Base-by-base conservation (phyloP, 768 basidiomycete species). In the Auricularia cornea region DNA sequence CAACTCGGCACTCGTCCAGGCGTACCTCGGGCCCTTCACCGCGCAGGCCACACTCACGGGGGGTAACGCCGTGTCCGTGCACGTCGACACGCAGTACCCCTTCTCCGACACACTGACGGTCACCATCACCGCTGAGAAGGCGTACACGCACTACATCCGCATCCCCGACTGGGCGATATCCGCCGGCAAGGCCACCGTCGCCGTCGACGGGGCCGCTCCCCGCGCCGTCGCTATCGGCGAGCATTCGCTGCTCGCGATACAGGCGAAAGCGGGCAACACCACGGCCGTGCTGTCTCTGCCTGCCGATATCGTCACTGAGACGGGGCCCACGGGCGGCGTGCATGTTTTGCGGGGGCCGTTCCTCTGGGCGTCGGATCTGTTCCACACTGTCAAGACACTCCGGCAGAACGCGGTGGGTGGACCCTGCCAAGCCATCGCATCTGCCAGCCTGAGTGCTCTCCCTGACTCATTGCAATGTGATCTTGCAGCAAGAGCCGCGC, bases 21-120 rank as follows among this genome's bases (percentile, higher is more conserved):
- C 80, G 16, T 81, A 81, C 65, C 72, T 82, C 10, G 81, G 81
- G 5, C 81, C 81, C 1, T 80, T 81, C 70, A 74, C 72, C 41
- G 77, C 77, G 1, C 69, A 72, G 28, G 75, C 77, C 0, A 78
- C 75, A 1, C 72, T 83, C 41, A 72, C 76, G 18, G 70, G 70
- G 30, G 76, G 44, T 10, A 48, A 48, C 44, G 12, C 0, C 44
- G 44, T 48, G 6, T 23, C 44, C 44, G 62, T 62, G 30, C 51
- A 40, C 28, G 61, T 62, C 29, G 61, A 62, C 33, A 62, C 61
- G 12, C 40, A 48, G 32, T 62, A 62, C 52, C 61, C 61, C 29
- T 62, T 62, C 40, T 23, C 41, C 12, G 32, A 41, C 4, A 52
- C 40, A 16, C 61, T 62, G n/a, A 51, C 44, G 3, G 29, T 48